Percentiles rank a stretch among this genome's conserved stretches.
Conservation (phyloP, 1,284 basidiomycete genomes). For the Lignosus rhinocerotis region DNA sequence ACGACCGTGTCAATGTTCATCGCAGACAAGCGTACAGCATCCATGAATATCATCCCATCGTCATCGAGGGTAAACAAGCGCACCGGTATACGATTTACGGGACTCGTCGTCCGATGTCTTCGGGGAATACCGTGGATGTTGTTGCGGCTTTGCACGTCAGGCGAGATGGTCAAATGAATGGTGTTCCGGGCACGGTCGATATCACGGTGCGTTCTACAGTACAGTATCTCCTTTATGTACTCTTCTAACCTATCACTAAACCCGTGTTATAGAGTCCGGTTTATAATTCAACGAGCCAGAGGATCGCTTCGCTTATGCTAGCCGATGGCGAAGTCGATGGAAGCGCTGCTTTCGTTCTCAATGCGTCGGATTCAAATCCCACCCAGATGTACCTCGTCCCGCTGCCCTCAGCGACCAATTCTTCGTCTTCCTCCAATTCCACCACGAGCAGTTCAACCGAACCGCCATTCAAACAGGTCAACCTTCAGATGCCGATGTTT, state of each 20-base stretch:
- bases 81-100: background rate
- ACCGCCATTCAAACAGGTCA: conserved; percentile 37
- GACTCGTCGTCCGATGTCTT: background rate
- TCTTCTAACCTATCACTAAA: no score
- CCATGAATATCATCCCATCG: background rate
- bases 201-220: conserved; percentile 44
- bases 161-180: conserved; percentile 21
- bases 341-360: conserved; percentile 45
- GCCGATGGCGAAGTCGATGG: conserved; percentile 13
- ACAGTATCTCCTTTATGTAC: background rate
- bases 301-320: conserved; percentile 51
- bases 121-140: background rate
- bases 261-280: conserved; percentile 10
- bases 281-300: conserved; percentile 31
- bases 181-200: conserved; percentile 46
- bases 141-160: conserved; percentile 5
- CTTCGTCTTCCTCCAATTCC: conserved; percentile 17
- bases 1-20: conserved; percentile 23
- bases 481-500: conserved; percentile 48
- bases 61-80: conserved; percentile 15
- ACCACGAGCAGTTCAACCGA: conserved; percentile 19
- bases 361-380: conserved; percentile 53
- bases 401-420: conserved; percentile 13
- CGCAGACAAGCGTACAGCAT: background rate
- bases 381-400: conserved; percentile 54